These are phyloP conservation scores for Sarcomyxa edulis DNA, from an alignment of 768 basidiomycete species.

Conservation along the genomic window DNA sequence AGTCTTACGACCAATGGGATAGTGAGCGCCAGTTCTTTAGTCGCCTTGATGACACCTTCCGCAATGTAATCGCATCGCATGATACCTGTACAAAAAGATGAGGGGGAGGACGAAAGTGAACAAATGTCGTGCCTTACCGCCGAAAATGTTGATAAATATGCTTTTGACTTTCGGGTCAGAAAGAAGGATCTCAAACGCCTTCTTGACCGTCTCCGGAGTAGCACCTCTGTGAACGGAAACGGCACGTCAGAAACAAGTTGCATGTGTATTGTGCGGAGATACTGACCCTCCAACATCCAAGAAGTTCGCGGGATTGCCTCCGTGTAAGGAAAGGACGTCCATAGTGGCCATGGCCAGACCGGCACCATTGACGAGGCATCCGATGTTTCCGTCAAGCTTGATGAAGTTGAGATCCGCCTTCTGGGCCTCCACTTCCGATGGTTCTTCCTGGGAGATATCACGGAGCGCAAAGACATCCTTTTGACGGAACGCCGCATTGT, in stretches of 20 bases:
- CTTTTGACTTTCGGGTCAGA: slow-evolving; percentile 91
- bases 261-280: not conserved
- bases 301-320: slow-evolving; percentile 98
- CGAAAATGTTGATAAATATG: slow-evolving; percentile 98
- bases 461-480: slow-evolving; percentile 83
- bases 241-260: too few species aligned
- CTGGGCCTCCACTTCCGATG: slow-evolving; percentile 97
- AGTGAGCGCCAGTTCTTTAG: slow-evolving; percentile 79
- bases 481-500: slow-evolving; percentile 98
- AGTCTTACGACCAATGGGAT: slow-evolving; percentile 92
- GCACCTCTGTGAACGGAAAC: slow-evolving; percentile 60
- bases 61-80: slow-evolving; percentile 99
- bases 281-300: slow-evolving; percentile 92
- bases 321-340: slow-evolving; percentile 96
- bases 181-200: slow-evolving; percentile 94
- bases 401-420: slow-evolving; percentile 97
- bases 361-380: slow-evolving; percentile 97
- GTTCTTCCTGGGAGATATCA: slow-evolving; percentile 92
- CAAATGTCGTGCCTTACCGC: slow-evolving; percentile 41
- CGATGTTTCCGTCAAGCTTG: slow-evolving; percentile 96
- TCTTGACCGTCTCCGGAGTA: slow-evolving; percentile 99
- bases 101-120: not conserved
- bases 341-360: slow-evolving; percentile 99
- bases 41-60: slow-evolving; percentile 97
- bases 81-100: slow-evolving; percentile 51